phyloP scores from a whole-genome alignment of 202 grass and related monocot genomes.

The Carex sylvatica region DNA sequence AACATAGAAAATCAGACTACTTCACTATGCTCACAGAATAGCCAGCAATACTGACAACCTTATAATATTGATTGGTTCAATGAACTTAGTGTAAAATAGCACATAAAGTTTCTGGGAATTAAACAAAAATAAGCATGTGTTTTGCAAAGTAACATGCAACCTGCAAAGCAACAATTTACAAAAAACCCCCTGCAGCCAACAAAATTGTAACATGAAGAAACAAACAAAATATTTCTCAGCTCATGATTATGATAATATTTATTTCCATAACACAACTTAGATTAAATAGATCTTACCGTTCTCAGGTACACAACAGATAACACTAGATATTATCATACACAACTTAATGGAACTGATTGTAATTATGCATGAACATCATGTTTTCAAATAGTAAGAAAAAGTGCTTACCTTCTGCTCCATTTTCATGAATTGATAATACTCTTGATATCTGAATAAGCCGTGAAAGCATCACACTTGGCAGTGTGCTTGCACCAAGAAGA shows the following conservation, averaged over 20 bases:
- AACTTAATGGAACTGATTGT: neutral
- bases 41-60: neutral
- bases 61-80: neutral
- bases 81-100: neutral
- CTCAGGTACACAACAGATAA: neutral
- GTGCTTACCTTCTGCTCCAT: constrained; percentile 46
- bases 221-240: neutral
- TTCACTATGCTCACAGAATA: neutral
- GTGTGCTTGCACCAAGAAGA: constrained; percentile 81
- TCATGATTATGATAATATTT: constrained; percentile 3
- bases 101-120: neutral
- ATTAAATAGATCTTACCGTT: neutral
- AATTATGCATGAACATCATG: neutral
- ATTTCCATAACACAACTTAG: neutral
- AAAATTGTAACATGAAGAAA: neutral
- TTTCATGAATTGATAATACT: constrained; percentile 43
- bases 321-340: neutral
- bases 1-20: constrained; percentile 1
- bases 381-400: constrained; percentile 2
- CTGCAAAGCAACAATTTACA: neutral
- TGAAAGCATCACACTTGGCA: constrained; percentile 88
- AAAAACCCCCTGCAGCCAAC: neutral
- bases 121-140: neutral
- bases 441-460: constrained; percentile 73
- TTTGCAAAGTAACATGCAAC: neutral